Evolutionary conservation across 306 rosid genomes (phyloP), one percentile per base, ranked within the genome.

Genomic region (Trifolium subterraneum): DNA sequence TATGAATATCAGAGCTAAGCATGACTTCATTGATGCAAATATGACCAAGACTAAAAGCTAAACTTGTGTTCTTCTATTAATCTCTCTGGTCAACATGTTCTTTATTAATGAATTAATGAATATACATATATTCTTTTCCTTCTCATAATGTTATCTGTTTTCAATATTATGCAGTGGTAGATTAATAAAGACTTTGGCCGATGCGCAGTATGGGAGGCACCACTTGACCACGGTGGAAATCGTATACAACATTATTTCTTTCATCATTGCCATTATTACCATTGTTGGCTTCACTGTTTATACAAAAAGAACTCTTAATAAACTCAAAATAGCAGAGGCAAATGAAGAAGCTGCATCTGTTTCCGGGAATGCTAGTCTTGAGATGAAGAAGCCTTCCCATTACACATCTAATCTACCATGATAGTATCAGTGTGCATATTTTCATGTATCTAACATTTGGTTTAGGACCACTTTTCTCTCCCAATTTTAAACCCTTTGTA

Each of bases 141-240:
- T 50, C 61, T 68, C 15, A 47, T 58, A 44, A 44, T 48, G 25
- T 38, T 71, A 44, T 47, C 38, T 78, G 39, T 56, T 80, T 58
- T 78, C 52, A 22, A 66, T 68, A 20, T 81, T 27, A 56, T 77
- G 85, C 90, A 94, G 99, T 68, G 99, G 99, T 78, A 84, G 93
- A 75, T 72, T 94, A 71, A 81, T 94, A 81, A 90, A 79, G 88
- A 92, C 98, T 50, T 76, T 92, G 25, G 97, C 92, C 0, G 86
- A 94, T 35, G 95, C 93, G 42, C 83, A 90, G 72, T 92, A 92
- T 1, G 92, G 96, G 84, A 94, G 81, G 75, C 89, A 85, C 81
- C 97, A 74, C 63, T 58, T 94, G 82, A 94, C 99, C 10, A 82
- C 90, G 0, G 87, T 94, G 41, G 99, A 92, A 85, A 94, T 94